phyloP scores from a whole-genome alignment of 2,329 filamentous ascomycete genomes.

The Samsoniella hepiali region DNA sequence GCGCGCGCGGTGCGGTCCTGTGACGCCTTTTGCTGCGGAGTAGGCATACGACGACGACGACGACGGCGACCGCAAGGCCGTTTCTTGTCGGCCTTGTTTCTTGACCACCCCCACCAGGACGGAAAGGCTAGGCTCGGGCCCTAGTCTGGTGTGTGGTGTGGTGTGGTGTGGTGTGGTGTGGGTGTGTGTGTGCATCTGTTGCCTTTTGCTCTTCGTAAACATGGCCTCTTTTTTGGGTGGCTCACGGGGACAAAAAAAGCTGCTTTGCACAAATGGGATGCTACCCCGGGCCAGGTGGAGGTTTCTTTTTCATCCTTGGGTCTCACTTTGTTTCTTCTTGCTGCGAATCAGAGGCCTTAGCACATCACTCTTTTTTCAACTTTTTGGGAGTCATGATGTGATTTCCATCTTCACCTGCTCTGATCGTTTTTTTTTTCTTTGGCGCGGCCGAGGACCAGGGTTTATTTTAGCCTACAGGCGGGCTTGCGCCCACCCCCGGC shows the following conservation, averaged over 20 bases:
- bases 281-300: not conserved
- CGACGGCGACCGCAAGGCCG: not conserved
- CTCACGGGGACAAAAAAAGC: not conserved
- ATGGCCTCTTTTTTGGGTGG: not conserved
- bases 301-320: not conserved
- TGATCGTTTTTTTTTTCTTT: not conserved
- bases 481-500: not conserved
- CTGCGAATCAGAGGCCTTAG: constrained; percentile 1
- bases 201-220: too few relatives aligned
- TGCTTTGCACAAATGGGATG: constrained; percentile 1
- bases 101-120: not conserved
- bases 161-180: not conserved
- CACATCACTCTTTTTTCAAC: not conserved
- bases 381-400: not conserved
- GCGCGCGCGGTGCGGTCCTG: not conserved
- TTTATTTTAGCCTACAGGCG: not conserved
- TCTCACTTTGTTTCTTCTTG: not conserved
- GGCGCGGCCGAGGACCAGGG: not conserved
- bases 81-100: not conserved
- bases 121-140: not conserved
- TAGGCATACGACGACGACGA: not conserved
- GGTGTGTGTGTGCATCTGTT: too few relatives aligned
- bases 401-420: not conserved
- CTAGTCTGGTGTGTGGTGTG: not conserved
- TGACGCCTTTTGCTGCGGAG: constrained; percentile 3